Conservation (phyloP, 306 rosid genomes). For the Luffa aegyptiaca region DNA sequence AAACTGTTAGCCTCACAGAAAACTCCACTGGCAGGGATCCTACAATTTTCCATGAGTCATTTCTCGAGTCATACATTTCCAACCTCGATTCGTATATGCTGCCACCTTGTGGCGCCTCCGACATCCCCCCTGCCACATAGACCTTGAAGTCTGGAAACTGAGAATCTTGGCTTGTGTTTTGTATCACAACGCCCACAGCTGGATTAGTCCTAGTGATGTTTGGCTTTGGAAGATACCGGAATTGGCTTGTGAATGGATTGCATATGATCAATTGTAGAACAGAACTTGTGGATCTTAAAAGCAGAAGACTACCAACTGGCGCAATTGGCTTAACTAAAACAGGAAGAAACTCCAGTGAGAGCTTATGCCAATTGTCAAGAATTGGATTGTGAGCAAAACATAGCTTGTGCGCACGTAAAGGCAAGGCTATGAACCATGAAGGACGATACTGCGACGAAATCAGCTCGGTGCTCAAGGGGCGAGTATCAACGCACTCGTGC, state of each 20-base stretch:
- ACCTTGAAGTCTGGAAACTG: constrained; percentile 26
- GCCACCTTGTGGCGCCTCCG: constrained; percentile 23
- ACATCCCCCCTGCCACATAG: constrained; percentile 68
- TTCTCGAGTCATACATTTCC: constrained; percentile 54
- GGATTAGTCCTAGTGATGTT: constrained; percentile 55
- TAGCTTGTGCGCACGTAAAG: constrained; percentile 21
- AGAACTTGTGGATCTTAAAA: constrained; percentile 28
- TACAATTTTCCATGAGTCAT: constrained; percentile 29
- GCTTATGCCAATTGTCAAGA: constrained; percentile 36
- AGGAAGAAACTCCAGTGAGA: constrained; percentile 39
- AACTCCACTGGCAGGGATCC: constrained; percentile 51
- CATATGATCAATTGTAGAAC: constrained; percentile 35
- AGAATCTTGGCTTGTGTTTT: constrained; percentile 6
- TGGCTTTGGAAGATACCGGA: constrained; percentile 35
- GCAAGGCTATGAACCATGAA: constrained; percentile 66
- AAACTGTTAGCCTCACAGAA: constrained; percentile 62
- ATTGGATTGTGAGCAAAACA: constrained; percentile 42
- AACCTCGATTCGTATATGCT: constrained; percentile 34
- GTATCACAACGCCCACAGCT: constrained; percentile 37
- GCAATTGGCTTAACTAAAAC: constrained; percentile 26
- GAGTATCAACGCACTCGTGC: constrained; percentile 26
- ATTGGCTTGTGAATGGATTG: constrained; percentile 57
- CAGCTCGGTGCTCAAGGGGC: background rate
- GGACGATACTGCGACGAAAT: constrained; percentile 8
- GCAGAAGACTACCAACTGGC: constrained; percentile 36